Base-by-base conservation (phyloP, 805 yeast genomes). In the Saccharomycopsis fibuligera region DNA sequence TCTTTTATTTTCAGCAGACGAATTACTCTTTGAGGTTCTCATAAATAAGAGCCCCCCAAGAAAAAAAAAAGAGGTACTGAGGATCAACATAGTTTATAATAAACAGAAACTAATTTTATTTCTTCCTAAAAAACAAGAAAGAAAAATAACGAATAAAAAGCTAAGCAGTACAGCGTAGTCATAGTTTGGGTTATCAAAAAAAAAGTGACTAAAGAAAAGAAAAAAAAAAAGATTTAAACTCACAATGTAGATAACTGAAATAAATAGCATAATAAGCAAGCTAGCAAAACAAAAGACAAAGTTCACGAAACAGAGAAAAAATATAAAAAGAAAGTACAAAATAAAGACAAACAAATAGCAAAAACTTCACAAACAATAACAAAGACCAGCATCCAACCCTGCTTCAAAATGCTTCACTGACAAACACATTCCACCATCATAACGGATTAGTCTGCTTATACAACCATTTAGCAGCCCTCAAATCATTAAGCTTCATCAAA, bases 391-490 rank as follows among this genome's bases (percentile, higher is more conserved):
- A 33, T 16, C 9, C 2, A 33, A 16, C 21, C 17, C 19, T n/a
- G 16, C 36, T 5, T 33, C 5, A 16, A 33, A 16, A 3, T 9
- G 27, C 25, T 21, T 22, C 2, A 23, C 16, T 4, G 21, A 35
- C 5, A 10, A 35, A 35, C 4, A 14, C 12, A 16, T 14, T 35
- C 21, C 16, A 19, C 16, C 16, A 35, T 36, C 16, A 36, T 10
- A 36, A 16, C 4, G 17, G 17, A 5, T 10, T 36, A 2, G 88
- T 81, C 64, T 88, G 95, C 51, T 75, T 75, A 54, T 75, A 62
- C 39, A 91, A 68, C 95, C 96, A 91, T 41, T 71, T 71, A 55
- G 73, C 72, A 0, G 91, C 84, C 25, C 78, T 63, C 16, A 72
- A 69, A 50, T 81, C 84, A 3, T 74, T 53, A 16, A 49, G 44